phyloP scores from a whole-genome alignment of 768 basidiomycete genomes.

The Russula lepida region DNA sequence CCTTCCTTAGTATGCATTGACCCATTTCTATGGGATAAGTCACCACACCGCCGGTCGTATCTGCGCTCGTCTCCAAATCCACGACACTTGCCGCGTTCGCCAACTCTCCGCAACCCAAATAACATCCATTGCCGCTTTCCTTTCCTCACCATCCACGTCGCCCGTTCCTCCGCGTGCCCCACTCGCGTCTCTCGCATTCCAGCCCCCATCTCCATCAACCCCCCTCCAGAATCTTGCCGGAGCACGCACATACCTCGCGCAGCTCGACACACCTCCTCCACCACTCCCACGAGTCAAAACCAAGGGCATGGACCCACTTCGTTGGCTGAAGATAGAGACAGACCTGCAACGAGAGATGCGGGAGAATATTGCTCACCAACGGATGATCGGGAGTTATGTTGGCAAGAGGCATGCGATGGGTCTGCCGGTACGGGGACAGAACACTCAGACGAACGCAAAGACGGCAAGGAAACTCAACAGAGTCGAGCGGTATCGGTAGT shows the following conservation, averaged over 20 bases:
- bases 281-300: conserved; percentile 11
- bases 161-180: conserved; percentile 57
- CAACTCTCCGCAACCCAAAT: conserved; percentile 82
- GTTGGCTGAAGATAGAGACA: conserved; percentile 74
- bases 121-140: conserved; percentile 86
- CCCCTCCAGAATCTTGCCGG: conserved; percentile 27
- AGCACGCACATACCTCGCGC: conserved; percentile 9
- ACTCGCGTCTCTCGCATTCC: conserved; percentile 49
- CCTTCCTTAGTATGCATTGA: conserved; percentile 69
- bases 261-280: background rate
- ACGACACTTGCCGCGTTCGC: conserved; percentile 72
- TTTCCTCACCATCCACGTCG: conserved; percentile 80
- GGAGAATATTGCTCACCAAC: conserved; percentile 88
- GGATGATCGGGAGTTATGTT: conserved; percentile 90
- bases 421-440: conserved; percentile 90
- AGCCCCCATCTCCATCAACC: conserved; percentile 37
- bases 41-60: conserved; percentile 65
- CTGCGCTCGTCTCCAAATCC: conserved; percentile 88
- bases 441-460: conserved; percentile 81
- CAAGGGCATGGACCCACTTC: conserved; percentile 50
- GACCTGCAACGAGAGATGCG: conserved; percentile 75
- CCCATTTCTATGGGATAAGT: conserved; percentile 84
- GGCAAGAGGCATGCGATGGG: conserved; percentile 91
- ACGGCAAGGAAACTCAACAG: conserved; percentile 89
- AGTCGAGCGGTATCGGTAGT: conserved; percentile 50